A percentile compares a stretch with the other conserved stretches of the same genome.
These are phyloP conservation scores for Sapria himalayana DNA, from an alignment of 345 rosid genomes.

Conservation along the genomic window DNA sequence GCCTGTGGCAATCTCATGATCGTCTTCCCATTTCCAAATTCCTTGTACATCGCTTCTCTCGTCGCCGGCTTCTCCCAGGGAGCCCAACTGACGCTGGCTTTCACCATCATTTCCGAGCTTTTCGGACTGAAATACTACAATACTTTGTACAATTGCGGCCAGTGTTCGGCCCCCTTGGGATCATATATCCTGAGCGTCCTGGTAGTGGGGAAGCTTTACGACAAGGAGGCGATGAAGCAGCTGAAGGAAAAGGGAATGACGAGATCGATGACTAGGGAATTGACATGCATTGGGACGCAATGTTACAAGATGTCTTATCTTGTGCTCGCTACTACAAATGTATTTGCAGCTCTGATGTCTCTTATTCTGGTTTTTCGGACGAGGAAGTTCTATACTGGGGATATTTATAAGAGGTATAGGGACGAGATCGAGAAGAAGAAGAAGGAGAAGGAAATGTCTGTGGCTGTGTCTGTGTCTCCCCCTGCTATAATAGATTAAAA, in stretches of 20 bases:
- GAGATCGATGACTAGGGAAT: constrained; percentile 34
- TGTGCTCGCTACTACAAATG: constrained; percentile 25
- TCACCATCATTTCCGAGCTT: constrained; percentile 69
- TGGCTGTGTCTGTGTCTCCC: too few species aligned
- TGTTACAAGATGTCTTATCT: constrained; percentile 53
- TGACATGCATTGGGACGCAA: constrained; percentile 35
- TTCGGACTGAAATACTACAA: constrained; percentile 81
- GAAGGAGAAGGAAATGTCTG: too few species aligned
- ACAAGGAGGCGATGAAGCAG: constrained; percentile 38
- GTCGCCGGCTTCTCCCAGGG: constrained; percentile 68
- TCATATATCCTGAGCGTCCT: constrained; percentile 61
- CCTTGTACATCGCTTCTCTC: constrained; percentile 52
- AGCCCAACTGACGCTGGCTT: constrained; percentile 49
- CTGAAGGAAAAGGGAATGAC: constrained; percentile 24
- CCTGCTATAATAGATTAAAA: too few species aligned
- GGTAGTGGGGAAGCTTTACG: constrained; percentile 48
- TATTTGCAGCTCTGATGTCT: constrained; percentile 42
- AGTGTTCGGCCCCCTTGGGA: constrained; percentile 64
- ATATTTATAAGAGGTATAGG: constrained; percentile 64
- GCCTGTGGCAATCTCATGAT: constrained; percentile 45
- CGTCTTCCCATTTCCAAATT: constrained; percentile 47
- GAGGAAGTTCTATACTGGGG: constrained; percentile 48
- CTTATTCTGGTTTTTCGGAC: constrained; percentile 50
- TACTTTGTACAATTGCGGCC: constrained; percentile 78
- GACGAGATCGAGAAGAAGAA: constrained; percentile 15